Evolutionary conservation across 1,139 yeast genomes (phyloP).

Genomic region (Suhomyces kunorum): DNA sequence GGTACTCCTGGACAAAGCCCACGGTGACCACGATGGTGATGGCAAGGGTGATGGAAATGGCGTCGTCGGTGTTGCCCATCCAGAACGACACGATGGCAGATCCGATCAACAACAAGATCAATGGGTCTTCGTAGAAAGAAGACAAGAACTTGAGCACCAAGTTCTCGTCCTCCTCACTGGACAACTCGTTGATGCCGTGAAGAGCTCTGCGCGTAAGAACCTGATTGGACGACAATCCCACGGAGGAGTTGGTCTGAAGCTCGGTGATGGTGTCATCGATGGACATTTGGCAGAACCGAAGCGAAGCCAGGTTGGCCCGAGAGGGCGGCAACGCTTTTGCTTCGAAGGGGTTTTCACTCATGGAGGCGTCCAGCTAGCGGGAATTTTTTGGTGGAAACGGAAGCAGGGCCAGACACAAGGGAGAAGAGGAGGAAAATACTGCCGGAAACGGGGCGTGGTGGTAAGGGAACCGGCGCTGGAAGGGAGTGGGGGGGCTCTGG

Average conservation of each 20-base stretch:
- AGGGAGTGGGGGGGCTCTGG: background rate
- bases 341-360: constrained; percentile 39
- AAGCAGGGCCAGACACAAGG: background rate
- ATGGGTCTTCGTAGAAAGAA: constrained; percentile 85
- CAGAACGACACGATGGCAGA: constrained; percentile 81
- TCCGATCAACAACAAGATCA: constrained; percentile 81
- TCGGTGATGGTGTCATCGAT: constrained; percentile 62
- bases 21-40: constrained; percentile 89
- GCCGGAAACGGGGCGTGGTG: background rate
- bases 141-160: constrained; percentile 66
- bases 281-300: constrained; percentile 56
- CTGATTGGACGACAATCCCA: constrained; percentile 66
- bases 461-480: constrained; percentile 1
- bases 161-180: constrained; percentile 74
- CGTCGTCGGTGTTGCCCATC: constrained; percentile 94
- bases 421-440: background rate
- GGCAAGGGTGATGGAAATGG: constrained; percentile 84
- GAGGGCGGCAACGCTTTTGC: constrained; percentile 24
- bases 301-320: constrained; percentile 45
- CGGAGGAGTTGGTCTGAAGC: constrained; percentile 56
- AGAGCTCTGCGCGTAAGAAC: constrained; percentile 66
- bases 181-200: constrained; percentile 78
- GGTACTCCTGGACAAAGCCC: constrained; percentile 93
- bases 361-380: constrained; percentile 10
- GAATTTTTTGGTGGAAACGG: background rate